Base-by-base conservation (phyloP, 2,329 filamentous ascomycete genomes). In the Scorias spongiosa region DNA sequence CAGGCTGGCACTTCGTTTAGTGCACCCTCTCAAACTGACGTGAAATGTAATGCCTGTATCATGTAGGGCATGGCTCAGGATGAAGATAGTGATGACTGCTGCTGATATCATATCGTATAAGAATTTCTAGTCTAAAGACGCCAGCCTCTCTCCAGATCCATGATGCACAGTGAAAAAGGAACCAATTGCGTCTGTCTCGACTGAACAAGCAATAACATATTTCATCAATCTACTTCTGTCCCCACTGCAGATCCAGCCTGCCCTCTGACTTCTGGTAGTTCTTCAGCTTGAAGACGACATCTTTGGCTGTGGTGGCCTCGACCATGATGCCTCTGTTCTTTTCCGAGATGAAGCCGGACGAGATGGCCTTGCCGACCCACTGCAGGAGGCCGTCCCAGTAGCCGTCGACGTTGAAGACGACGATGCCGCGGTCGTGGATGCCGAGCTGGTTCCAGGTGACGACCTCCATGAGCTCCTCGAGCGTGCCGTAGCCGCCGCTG, bases 381-480 rank as follows among this genome's bases (percentile, higher is more conserved):
- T 74, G 65, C 46, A 95, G 63, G 49, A 98, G 67, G 1, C 87
- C 87, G 62, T 93, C 82, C 76, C 88, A 98, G 65, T 93, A 96
- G 0, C 87, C 86, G 44, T 88, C 79, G 20, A 95, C 73, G 62
- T 96, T 96, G 53, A 84, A 76, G 41, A 95, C 68, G 43, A 89
- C 79, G 39, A 96, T 79, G 2, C 82, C 84, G 41, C 74, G 71
- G 54, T 72, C 72, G 65, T 96, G 91, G 51, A 98, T 96, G 1
- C 91, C 89, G 41, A 98, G 67, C 67, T 96, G 91, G 63, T 95
- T 96, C 60, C 91, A 98, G 10, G 85, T 93, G 20, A 79, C 80
- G 2, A 85, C 78, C 67, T 93, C 85, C 64, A 94, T 87, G 59
- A 98, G 73, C 71, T 98, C 91, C 68, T 98, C 91, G 60, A 96